Percentiles rank a stretch among this genome's conserved stretches.
Evolutionary conservation across 176 grass and related monocot species (phyloP).

Genomic region (Canna indica): DNA sequence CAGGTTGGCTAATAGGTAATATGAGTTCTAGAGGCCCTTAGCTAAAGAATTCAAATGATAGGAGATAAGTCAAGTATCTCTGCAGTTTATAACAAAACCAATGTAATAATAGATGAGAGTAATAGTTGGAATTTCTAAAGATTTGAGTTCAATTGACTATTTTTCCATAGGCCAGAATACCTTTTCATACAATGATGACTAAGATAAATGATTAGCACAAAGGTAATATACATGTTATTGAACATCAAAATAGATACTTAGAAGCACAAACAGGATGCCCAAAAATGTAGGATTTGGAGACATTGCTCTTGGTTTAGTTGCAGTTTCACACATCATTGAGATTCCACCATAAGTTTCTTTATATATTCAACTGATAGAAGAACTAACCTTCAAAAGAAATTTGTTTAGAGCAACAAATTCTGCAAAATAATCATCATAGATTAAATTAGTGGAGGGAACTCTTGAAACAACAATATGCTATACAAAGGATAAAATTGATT

Average conservation of each 20-base stretch:
- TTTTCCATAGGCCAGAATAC: too few relatives aligned
- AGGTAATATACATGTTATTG: background rate
- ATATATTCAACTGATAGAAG: background rate
- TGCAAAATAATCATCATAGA: constrained; percentile 23
- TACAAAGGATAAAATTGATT: background rate
- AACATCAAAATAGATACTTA: background rate
- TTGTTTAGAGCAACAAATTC: constrained; percentile 77
- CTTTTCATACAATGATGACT: background rate
- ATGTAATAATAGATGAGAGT: too few relatives aligned
- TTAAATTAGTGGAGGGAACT: constrained; percentile 17
- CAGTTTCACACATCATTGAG: background rate
- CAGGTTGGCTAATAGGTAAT: too few relatives aligned
- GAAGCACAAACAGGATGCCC: background rate
- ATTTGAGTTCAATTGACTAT: too few relatives aligned
- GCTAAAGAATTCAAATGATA: too few relatives aligned
- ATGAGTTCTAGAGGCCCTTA: too few relatives aligned
- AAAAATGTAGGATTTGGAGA: background rate
- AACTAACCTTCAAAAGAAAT: constrained; percentile 57
- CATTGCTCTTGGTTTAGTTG: background rate
- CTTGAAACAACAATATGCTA: background rate
- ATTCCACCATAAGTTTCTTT: background rate
- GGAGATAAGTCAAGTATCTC: too few relatives aligned
- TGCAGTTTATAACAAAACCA: too few relatives aligned
- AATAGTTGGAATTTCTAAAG: too few relatives aligned
- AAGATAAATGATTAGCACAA: background rate